A percentile compares a stretch with the other conserved stretches of the same genome.
These are phyloP conservation scores for Serendipita sp. DNA, from an alignment of 768 basidiomycete species.

Conservation along the genomic window DNA sequence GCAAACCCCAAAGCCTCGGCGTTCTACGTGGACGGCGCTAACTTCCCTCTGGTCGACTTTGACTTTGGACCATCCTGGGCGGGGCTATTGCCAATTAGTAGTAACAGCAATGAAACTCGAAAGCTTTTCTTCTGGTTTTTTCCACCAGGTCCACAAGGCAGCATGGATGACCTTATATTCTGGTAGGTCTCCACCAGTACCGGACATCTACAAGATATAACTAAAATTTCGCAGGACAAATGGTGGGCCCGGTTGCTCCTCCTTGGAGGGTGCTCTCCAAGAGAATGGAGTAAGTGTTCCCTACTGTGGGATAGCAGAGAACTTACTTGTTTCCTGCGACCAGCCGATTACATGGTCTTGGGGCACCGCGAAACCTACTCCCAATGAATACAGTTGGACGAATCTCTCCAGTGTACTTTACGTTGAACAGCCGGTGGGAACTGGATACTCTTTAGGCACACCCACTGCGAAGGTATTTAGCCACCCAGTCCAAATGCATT, in stretches of 20 bases:
- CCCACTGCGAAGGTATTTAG: constrained; percentile 33
- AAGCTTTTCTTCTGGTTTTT: constrained; percentile 80
- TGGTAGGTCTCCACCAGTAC: constrained; percentile 31
- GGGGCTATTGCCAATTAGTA: constrained; percentile 56
- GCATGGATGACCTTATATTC: constrained; percentile 56
- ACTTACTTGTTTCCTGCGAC: neutral
- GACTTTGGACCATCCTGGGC: constrained; percentile 65
- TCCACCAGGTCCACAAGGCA: constrained; percentile 58
- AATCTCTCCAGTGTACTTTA: constrained; percentile 59
- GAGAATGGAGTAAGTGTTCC: constrained; percentile 47
- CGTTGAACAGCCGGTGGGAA: constrained; percentile 69
- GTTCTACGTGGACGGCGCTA: constrained; percentile 51
- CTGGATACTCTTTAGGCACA: constrained; percentile 55
- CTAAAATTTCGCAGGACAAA: constrained; percentile 37
- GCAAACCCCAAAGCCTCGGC: constrained; percentile 48
- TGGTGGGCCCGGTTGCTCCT: constrained; percentile 68
- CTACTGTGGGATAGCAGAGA: neutral
- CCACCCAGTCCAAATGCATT: too few relatives aligned
- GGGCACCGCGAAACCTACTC: constrained; percentile 47
- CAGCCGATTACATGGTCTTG: constrained; percentile 53
- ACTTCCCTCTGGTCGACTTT: constrained; percentile 52
- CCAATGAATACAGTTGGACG: constrained; percentile 60
- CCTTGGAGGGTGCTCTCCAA: constrained; percentile 51
- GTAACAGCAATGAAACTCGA: constrained; percentile 41
- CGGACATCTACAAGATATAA: neutral